Evolutionary conservation across 257 asterid species (phyloP).

Genomic region (Scutellaria minor): DNA sequence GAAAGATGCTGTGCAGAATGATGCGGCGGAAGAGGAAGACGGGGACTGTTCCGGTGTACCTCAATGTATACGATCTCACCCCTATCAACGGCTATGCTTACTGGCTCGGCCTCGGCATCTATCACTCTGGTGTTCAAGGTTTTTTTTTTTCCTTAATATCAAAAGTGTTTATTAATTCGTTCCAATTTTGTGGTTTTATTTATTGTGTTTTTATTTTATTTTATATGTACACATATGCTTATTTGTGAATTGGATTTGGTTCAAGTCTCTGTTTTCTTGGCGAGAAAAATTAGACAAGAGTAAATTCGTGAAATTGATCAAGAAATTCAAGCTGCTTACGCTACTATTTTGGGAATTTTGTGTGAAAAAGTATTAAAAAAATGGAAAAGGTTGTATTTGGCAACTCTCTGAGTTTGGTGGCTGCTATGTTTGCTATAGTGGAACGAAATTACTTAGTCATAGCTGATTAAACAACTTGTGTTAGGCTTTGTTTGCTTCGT

Average conservation of each 20-base stretch:
- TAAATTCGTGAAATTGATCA: background rate
- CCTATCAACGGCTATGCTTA: constrained; percentile 73
- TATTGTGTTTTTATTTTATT: background rate
- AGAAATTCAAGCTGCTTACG: background rate
- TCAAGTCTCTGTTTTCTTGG: constrained; percentile 4
- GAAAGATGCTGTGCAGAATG: constrained; percentile 53
- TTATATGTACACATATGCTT: background rate
- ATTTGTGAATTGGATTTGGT: constrained; percentile 2
- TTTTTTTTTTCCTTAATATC: background rate
- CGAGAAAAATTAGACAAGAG: background rate
- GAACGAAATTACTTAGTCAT: constrained; percentile 8
- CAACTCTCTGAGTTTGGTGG: background rate
- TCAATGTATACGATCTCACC: constrained; percentile 71
- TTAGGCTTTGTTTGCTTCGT: constrained; percentile 6
- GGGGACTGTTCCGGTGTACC: constrained; percentile 62
- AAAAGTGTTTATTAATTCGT: background rate
- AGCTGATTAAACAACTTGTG: background rate
- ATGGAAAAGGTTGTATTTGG: background rate
- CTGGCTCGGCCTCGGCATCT: constrained; percentile 78
- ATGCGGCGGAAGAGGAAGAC: constrained; percentile 57
- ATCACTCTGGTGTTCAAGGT: constrained; percentile 78
- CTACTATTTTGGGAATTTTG: background rate
- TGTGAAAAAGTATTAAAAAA: background rate
- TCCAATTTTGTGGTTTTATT: constrained; percentile 16
- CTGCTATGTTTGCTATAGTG: constrained; percentile 9